Evolutionary conservation across 202 grass and related monocot species (phyloP).

Genomic region (Carex arenaria): DNA sequence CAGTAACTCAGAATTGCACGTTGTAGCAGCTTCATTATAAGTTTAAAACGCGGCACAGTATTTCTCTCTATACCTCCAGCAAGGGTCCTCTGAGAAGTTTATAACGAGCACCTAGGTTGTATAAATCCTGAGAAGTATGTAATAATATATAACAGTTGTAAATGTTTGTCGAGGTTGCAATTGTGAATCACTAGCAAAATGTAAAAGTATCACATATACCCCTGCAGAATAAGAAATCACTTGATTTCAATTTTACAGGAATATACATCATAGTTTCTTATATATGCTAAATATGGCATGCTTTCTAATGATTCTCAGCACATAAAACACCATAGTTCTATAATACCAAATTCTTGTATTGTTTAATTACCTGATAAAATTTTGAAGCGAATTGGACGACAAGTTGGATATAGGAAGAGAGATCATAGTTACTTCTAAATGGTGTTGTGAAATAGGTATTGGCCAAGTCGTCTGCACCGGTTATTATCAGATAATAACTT

Average conservation of each 20-base stretch:
- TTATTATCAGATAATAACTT: conserved; percentile 51
- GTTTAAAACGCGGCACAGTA: conserved; percentile 45
- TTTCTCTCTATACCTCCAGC: conserved; percentile 54
- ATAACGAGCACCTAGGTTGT: conserved; percentile 40
- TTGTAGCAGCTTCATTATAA: conserved; percentile 69
- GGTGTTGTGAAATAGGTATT: conserved; percentile 89
- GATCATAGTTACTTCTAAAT: conserved; percentile 65
- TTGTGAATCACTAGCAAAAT: neutral
- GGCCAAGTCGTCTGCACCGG: conserved; percentile 67
- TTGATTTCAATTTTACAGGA: neutral
- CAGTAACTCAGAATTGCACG: conserved; percentile 48
- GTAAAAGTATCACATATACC: neutral
- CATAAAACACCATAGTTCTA: neutral
- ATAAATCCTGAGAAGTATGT: conserved; percentile 32
- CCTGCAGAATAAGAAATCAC: neutral
- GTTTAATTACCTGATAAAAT: conserved; percentile 47
- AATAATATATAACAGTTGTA: neutral
- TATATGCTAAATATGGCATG: neutral
- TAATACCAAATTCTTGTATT: neutral
- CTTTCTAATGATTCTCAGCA: neutral
- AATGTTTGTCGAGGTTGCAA: neutral
- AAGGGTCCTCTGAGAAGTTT: conserved; percentile 76
- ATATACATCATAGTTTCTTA: neutral
- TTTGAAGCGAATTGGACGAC: conserved; percentile 53
- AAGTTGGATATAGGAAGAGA: conserved; percentile 68